phyloP scores from a whole-genome alignment of 2,329 filamentous ascomycete genomes.

The Aspergillus aculeatus region DNA sequence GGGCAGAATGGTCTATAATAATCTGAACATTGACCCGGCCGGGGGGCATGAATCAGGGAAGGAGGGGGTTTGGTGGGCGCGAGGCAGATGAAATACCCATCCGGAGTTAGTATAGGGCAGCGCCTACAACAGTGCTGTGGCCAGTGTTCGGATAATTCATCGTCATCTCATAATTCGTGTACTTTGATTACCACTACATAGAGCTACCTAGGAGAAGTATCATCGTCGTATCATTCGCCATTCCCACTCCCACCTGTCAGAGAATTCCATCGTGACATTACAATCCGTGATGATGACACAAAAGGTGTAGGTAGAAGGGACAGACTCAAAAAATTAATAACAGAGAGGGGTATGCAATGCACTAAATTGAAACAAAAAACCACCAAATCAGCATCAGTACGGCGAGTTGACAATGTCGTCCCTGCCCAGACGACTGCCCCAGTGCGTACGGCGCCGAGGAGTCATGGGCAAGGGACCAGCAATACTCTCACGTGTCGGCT shows the following conservation, averaged over 20 bases:
- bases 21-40: background rate
- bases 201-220: conserved; percentile 7
- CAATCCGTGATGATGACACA: background rate
- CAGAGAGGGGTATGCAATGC: conserved; percentile 30
- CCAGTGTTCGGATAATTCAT: background rate
- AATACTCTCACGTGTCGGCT: conserved; percentile 91
- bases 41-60: background rate
- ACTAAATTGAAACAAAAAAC: conserved; percentile 15
- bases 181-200: conserved; percentile 9
- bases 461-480: conserved; percentile 55
- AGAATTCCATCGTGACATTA: conserved; percentile 1
- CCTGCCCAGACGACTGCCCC: conserved; percentile 57
- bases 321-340: conserved; percentile 15
- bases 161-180: conserved; percentile 10
- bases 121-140: background rate
- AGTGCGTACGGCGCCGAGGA: conserved; percentile 41
- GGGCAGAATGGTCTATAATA: conserved; percentile 1
- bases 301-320: background rate
- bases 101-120: background rate
- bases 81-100: background rate
- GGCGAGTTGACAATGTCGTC: conserved; percentile 81
- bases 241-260: background rate
- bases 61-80: background rate
- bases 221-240: background rate
- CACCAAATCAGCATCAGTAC: conserved; percentile 43